phyloP scores from a whole-genome alignment of 2,329 filamentous ascomycete genomes.

The Fusarium sp. region DNA sequence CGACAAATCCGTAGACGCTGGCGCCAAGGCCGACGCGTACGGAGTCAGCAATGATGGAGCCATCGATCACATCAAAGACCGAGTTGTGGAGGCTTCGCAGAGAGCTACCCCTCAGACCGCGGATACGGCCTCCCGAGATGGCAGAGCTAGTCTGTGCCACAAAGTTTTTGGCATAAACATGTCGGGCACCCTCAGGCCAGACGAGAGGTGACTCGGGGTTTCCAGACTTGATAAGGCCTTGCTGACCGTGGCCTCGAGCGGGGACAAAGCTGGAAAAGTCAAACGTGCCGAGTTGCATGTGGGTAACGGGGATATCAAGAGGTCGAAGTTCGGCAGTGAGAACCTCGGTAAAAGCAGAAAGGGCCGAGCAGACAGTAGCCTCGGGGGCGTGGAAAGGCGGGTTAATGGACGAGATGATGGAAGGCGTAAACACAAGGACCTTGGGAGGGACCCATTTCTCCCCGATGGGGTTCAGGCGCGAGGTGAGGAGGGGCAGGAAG shows the following conservation, averaged over 20 bases:
- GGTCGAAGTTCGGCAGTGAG: conserved; percentile 83
- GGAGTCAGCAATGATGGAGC: conserved; percentile 68
- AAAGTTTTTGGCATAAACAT: conserved; percentile 73
- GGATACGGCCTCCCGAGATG: conserved; percentile 67
- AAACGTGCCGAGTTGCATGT: conserved; percentile 92
- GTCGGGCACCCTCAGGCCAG: conserved; percentile 72
- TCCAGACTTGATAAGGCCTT: conserved; percentile 56
- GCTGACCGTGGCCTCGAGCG: conserved; percentile 48
- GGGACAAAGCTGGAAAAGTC: conserved; percentile 79
- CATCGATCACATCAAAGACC: conserved; percentile 89
- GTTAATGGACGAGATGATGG: conserved; percentile 82
- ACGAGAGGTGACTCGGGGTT: conserved; percentile 62
- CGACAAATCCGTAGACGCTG: conserved; percentile 85
- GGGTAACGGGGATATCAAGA: conserved; percentile 81
- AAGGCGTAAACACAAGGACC: conserved; percentile 82
- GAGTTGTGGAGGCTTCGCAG: conserved; percentile 85
- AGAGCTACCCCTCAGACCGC: conserved; percentile 74
- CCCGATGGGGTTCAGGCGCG: conserved; percentile 65
- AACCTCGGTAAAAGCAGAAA: conserved; percentile 87
- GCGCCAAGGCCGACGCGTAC: conserved; percentile 88
- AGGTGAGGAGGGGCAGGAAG: conserved; percentile 83
- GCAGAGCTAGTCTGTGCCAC: conserved; percentile 65
- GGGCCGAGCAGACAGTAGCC: conserved; percentile 83
- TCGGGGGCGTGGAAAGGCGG: conserved; percentile 88
- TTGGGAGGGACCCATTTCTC: conserved; percentile 69